Conservation (phyloP, 2,329 filamentous ascomycete genomes). For the Fusarium beomiforme region DNA sequence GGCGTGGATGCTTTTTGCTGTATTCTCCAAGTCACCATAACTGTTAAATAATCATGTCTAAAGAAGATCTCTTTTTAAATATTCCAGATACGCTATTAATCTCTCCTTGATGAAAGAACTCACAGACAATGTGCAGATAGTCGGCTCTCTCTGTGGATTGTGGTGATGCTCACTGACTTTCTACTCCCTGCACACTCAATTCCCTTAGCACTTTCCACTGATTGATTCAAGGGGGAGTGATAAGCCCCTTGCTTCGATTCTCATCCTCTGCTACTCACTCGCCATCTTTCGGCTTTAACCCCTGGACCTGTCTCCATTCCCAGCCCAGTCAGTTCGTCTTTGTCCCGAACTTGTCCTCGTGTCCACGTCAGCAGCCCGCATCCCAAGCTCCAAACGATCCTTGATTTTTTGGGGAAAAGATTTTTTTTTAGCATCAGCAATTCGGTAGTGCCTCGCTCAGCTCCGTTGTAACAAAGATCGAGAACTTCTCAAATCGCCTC, state of each 20-base stretch:
- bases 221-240: conserved; percentile 17
- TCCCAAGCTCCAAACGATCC: conserved; percentile 4
- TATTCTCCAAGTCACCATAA: not conserved
- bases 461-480: not conserved
- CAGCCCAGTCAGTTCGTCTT: not conserved
- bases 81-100: not conserved
- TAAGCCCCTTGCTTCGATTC: conserved; percentile 15
- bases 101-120: not conserved
- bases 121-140: not conserved
- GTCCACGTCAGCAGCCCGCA: conserved; percentile 37
- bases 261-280: not conserved
- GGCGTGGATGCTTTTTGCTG: not conserved
- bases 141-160: too few relatives aligned
- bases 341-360: conserved; percentile 22
- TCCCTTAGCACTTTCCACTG: not conserved
- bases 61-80: not conserved
- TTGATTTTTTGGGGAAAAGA: not conserved
- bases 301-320: conserved; percentile 19
- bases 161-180: not conserved
- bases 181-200: not conserved
- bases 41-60: not conserved
- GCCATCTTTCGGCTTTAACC: not conserved
- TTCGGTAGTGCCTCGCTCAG: conserved; percentile 23
- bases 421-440: conserved; percentile 27
- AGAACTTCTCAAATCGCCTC: conserved; percentile 16